Base-by-base conservation (phyloP, 83 land plant species). In the Thuja plicata region DNA sequence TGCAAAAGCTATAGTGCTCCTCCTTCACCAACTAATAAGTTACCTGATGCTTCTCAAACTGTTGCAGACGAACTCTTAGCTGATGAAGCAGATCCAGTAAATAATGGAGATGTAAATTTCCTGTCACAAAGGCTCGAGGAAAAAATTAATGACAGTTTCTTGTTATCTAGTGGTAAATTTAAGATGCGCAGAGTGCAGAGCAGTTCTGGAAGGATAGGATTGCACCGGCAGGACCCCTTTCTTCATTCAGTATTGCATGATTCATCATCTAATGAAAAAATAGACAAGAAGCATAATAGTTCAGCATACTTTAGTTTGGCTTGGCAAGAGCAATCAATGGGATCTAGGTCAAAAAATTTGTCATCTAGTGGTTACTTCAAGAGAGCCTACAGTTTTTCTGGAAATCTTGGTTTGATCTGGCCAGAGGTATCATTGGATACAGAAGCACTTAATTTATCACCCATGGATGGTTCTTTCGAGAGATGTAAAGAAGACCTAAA, bases 181-280 rank as follows among this genome's bases (percentile, higher is more conserved):
- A 81, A 43, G 5, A 40, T 81, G 84, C 41, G 84, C 50, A 81
- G 84, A 81, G 48, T 81, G 84, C n/a, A 24, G n/a, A 81, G 84
- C 84, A 81, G 50, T 24, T 81, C 41, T 81, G 84, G 50, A 81
- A 81, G 19, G 50, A 43, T 43, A 43, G 48, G 87, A 62, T 71
- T 92, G 82, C 91, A 93, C 82, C 90, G 96, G 93, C 94, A 91
- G 38, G 94, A 93, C 62, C 82, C 82, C 37, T 77, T 92, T 13
- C 85, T 95, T 38, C 91, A 91, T 79, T 41, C 91, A 71, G 60
- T 91, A 48, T 86, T 85, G 12, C 92, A 88, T 30, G 86, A 45
- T 2, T 30, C 78, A 10, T 84, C 93, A 74, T 90, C 91, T 38
- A 70, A 60, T 30, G 89, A 76, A 45, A 50, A 54, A 50, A 38